Base-by-base conservation (phyloP, 2,329 filamentous ascomycete species). In the Xylariaceae sp. region DNA sequence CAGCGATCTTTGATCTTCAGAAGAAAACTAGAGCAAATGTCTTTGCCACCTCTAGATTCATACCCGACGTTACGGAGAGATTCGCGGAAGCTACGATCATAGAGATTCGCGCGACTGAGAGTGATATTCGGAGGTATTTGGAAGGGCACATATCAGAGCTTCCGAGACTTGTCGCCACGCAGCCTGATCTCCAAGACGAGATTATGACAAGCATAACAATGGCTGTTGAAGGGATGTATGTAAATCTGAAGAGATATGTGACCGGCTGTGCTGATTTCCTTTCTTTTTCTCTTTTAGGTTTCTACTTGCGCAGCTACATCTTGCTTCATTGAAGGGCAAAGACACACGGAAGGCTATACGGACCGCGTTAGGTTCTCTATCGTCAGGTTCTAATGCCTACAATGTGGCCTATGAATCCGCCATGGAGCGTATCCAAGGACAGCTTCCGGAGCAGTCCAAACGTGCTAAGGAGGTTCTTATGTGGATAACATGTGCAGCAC, bases 361-460 rank as follows among this genome's bases (percentile, higher is more conserved):
- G 39, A 68, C 64, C 64, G 58, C 64, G 2, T 49, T 75, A 2
- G n/a, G 42, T 19, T 56, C 50, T 0, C 48, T 75, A 0, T 50
- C 60, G 0, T 62, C 33, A 10, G 65, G 64, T 8, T 54, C 57
- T 3, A 40, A 55, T 6, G 62, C 58, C 3, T 67, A 70, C 14
- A 56, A 68, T 17, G 6, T 53, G 8, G 66, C 67, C 0, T 79
- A 79, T 37, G 46, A 62, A 0, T 50, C 67, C 0, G 65, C 67
- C 0, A 68, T 76, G 56, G 34, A 66, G 2, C 57, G 72, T 14
- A 73, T 77, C 27, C 40, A 66, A n/a, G 47, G 53, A 1, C 71
- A 76, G 40, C 10, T 52, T 1, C 2, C 38, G 2, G 65, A 61
- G 5, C 48, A 62, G 7, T 25, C 36, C n/a, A 45, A 62, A 0